phyloP scores from a whole-genome alignment of 129 eudicot genomes.

The Artemisia annua region DNA sequence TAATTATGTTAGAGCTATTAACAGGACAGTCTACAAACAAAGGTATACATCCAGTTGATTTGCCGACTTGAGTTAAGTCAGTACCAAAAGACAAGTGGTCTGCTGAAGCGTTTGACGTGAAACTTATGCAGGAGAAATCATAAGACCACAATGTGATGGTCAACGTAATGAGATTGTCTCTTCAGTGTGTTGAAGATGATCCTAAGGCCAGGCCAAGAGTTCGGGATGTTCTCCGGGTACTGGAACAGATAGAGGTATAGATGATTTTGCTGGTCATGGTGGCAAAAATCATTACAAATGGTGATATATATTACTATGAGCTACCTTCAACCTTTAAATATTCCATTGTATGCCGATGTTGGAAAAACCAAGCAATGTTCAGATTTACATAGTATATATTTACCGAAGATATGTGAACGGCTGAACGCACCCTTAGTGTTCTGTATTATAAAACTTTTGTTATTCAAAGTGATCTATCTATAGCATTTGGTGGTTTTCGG shows the following conservation, averaged over 20 bases:
- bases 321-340: too few species aligned
- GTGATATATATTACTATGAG: too few species aligned
- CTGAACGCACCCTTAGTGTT: too few species aligned
- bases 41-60: constrained; percentile 44
- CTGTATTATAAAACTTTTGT: too few species aligned
- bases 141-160: constrained; percentile 45
- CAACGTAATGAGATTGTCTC: constrained; percentile 49
- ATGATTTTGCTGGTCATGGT: not conserved
- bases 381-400: too few species aligned
- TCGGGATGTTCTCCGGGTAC: constrained; percentile 38
- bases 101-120: constrained; percentile 50
- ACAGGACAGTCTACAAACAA: constrained; percentile 55
- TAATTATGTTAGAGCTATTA: constrained; percentile 55
- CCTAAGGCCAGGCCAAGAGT: constrained; percentile 59
- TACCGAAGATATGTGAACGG: too few species aligned
- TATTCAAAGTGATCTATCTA: too few species aligned
- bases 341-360: too few species aligned
- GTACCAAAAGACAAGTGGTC: constrained; percentile 63
- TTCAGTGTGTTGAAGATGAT: constrained; percentile 47
- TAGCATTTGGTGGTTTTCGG: too few species aligned
- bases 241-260: constrained; percentile 12
- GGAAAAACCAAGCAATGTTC: too few species aligned
- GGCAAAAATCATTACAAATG: not conserved
- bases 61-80: constrained; percentile 71
- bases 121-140: constrained; percentile 50